Base-by-base conservation (phyloP, 1,284 basidiomycete species). In the Psilocybe mexicana region DNA sequence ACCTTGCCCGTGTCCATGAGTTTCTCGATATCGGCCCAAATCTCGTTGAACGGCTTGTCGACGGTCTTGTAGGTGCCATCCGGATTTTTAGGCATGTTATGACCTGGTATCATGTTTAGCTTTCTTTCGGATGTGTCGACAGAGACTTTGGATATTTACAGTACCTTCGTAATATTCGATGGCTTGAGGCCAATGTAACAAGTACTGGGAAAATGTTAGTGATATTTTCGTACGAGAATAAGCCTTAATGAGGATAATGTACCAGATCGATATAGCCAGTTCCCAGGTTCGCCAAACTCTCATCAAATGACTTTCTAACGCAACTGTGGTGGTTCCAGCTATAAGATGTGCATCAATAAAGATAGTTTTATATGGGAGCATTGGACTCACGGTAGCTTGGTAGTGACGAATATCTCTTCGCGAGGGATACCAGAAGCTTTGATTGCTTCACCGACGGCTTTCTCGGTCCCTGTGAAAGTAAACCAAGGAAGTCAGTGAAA, bases 21-120 rank as follows among this genome's bases (percentile, higher is more conserved):
- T 63, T 80, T 81, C 72, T 91, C 88, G 84, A 93, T 90, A 59
- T 80, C 75, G 61, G 82, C 84, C 93, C 93, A 96, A 6, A 92
- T 90, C 65, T 93, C 79, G 51, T 86, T 58, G 61, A 65, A 64
- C 25, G 60, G 60, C 28, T 62, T 23, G 11, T 66, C 51, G 46
- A 58, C 50, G 43, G 67, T 57, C 77, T 79, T 59, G 68, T 62
- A 33, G 72, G 54, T 60, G 10, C 65, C 65, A 79, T 85, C 87
- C 83, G 49, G 85, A 83, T 36, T 84, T 23, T 52, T 53, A 11
- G 63, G 59, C 10, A 44, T 43, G 3, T 36, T 40, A 12, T 84
- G 40, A 84, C 85, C 87, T 86, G 93, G 76, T 93, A 90, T 6
- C 11, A 11, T 84, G 92, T 24, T 30, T 2, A 40, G n/a, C 6